phyloP scores from a whole-genome alignment of 192 early-diverging fungal species.

The Mortierella antarctica region DNA sequence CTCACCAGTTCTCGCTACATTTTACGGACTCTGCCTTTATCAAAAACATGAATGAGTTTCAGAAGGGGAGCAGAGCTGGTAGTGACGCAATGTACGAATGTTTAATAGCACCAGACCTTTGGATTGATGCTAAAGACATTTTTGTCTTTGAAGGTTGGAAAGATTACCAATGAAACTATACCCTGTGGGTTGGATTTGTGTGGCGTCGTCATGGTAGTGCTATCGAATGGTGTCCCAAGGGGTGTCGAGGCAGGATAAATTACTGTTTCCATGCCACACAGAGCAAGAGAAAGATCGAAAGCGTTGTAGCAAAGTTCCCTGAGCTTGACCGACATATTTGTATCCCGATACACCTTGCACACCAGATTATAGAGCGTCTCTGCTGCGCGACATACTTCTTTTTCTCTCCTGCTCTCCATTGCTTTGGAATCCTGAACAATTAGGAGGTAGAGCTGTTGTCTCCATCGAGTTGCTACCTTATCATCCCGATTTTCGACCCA shows the following conservation, averaged over 20 bases:
- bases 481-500: conserved; percentile 14
- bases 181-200: conserved; percentile 28
- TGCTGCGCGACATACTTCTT: not conserved
- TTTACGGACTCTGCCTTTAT: no score
- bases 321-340: conserved; percentile 9
- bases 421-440: not conserved
- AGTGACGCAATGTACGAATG: no score
- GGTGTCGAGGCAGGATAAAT: conserved; percentile 15
- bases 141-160: conserved; percentile 17
- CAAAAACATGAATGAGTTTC: no score
- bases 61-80: no score
- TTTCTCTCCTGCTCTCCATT: conserved; percentile 3
- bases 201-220: conserved; percentile 9
- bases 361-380: conserved; percentile 3
- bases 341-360: conserved; percentile 11
- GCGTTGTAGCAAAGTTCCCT: conserved; percentile 14
- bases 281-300: conserved; percentile 20
- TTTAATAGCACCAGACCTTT: conserved; percentile 24
- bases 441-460: conserved; percentile 21
- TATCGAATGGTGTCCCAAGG: conserved; percentile 22
- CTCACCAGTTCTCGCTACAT: no score
- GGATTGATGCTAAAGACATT: conserved; percentile 3
- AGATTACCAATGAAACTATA: conserved; percentile 23
- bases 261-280: conserved; percentile 22
- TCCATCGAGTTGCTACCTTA: conserved; percentile 20